These are phyloP conservation scores for Fusarium tanahbumbuense DNA, from an alignment of 2,329 filamentous ascomycete species.

Conservation along the genomic window DNA sequence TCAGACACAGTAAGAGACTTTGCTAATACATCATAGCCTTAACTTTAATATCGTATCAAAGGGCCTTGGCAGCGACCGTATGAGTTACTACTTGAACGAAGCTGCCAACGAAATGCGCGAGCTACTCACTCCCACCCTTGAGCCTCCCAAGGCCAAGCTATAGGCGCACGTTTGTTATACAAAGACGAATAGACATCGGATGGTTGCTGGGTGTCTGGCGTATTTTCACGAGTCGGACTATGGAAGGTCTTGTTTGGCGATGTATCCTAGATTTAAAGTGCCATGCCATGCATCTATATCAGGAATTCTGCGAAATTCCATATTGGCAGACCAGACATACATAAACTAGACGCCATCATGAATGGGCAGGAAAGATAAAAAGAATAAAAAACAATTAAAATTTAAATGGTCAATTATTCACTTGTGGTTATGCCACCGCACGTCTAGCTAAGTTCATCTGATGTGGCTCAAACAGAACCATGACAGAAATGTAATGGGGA, in stretches of 20 bases:
- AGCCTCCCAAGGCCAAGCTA: slow-evolving; percentile 87
- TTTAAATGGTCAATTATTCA: slow-evolving; percentile 12
- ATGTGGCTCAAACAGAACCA: slow-evolving; percentile 1
- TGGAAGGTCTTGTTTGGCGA: slow-evolving; percentile 6
- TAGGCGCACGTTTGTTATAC: slow-evolving; percentile 57
- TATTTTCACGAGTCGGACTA: not conserved
- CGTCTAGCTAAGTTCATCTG: slow-evolving; percentile 32
- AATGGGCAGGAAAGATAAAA: slow-evolving; percentile 17
- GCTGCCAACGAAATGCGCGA: slow-evolving; percentile 91
- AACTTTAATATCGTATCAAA: slow-evolving; percentile 99
- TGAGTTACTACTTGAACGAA: slow-evolving; percentile 97
- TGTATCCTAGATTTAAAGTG: slow-evolving; percentile 26
- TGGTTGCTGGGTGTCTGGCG: not conserved
- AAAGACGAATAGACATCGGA: not conserved
- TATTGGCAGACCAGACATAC: not conserved
- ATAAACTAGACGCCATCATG: slow-evolving; percentile 11
- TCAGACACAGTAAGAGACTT: not conserved
- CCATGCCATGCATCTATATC: slow-evolving; percentile 1
- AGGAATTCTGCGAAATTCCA: slow-evolving; percentile 10
- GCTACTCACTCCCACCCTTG: slow-evolving; percentile 82
- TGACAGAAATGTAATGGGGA: slow-evolving; percentile 3
- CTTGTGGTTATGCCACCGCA: slow-evolving; percentile 10
- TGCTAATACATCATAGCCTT: slow-evolving; percentile 66
- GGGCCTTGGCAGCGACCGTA: slow-evolving; percentile 86
- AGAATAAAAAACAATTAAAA: slow-evolving; percentile 13